phyloP scores from a whole-genome alignment of 2,329 filamentous ascomycete species.

The Arthrobotrys musiformis region DNA sequence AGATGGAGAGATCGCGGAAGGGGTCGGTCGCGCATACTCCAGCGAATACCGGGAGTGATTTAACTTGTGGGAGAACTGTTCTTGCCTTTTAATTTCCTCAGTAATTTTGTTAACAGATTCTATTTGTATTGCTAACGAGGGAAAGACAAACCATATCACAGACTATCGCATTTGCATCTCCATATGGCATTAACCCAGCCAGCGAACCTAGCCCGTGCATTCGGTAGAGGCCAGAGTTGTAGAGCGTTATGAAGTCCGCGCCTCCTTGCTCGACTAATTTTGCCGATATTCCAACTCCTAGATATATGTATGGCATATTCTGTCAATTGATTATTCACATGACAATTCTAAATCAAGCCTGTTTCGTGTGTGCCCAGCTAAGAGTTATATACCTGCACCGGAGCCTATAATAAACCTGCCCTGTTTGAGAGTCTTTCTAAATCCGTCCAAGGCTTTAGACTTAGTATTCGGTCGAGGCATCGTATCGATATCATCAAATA shows the following conservation, averaged over 20 bases:
- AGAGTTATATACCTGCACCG: background rate
- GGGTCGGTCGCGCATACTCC: constrained; percentile 78
- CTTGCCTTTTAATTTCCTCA: constrained; percentile 65
- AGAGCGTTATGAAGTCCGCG: constrained; percentile 76
- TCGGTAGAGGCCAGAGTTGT: constrained; percentile 77
- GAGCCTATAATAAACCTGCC: background rate
- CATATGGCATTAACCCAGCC: constrained; percentile 65
- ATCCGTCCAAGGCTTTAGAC: background rate
- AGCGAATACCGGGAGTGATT: constrained; percentile 73
- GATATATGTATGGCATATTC: background rate
- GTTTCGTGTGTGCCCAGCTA: no score
- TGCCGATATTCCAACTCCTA: constrained; percentile 75
- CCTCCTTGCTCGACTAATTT: constrained; percentile 77
- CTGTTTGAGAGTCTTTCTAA: background rate
- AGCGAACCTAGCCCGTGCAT: constrained; percentile 78
- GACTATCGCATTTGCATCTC: constrained; percentile 66
- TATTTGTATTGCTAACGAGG: background rate
- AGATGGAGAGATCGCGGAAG: constrained; percentile 71
- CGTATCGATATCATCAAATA: no score
- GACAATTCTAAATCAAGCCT: no score
- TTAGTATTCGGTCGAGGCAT: background rate
- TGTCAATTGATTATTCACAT: no score
- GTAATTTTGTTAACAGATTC: background rate
- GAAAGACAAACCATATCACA: constrained; percentile 64
- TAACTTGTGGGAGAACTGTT: constrained; percentile 74